Base-by-base conservation (phyloP, 768 basidiomycete genomes). In the Hypsizygus marmoreus region DNA sequence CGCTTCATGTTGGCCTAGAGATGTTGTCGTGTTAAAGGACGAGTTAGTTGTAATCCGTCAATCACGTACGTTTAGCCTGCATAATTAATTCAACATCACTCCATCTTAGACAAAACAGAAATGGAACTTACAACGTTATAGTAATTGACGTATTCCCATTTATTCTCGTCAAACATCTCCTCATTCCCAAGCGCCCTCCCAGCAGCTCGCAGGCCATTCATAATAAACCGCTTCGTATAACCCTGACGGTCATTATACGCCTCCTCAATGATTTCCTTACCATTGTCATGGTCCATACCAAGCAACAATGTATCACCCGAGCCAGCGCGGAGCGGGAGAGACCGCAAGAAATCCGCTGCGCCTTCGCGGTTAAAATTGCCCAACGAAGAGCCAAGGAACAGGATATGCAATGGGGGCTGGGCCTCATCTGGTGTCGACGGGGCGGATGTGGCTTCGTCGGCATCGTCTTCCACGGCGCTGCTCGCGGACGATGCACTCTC, bases 341-440 rank as follows among this genome's bases (percentile, higher is more conserved):
- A 81, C 6, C 74, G 74, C 40, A 99, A 77, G 67, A 99, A 97
- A 0, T 74, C 66, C 0, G 75, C 77, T 7, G 86, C 88, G 17
- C 78, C 86, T 4, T 72, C 70, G 10, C 92, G 79, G 4, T 73
- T 57, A 64, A 98, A 97, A 71, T 97, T 98, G 6, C 95, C 97
- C 6, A 98, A 62, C 0, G 91, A 91, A 0, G 90, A 94, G 0
- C 95, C 97, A 13, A 98, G 72, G 72, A 97, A 97, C 50, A 98
- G 71, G 42, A 97, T 71, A 59, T 97, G 94, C 24, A 92, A 64
- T 11, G 88, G 84, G 2, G 69, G 64, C 34, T 70, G 63, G 16
- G 59, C 55, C 19, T 65, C 65, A 16, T 74, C 79, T 31, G 76
- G 78, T 1, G 77, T 79, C 16, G 81, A 77, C 8, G 74, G 72